Evolutionary conservation across 2,329 filamentous ascomycete genomes (phyloP), one percentile per base, ranked within the genome.

Genomic region (Penicillium expansum): DNA sequence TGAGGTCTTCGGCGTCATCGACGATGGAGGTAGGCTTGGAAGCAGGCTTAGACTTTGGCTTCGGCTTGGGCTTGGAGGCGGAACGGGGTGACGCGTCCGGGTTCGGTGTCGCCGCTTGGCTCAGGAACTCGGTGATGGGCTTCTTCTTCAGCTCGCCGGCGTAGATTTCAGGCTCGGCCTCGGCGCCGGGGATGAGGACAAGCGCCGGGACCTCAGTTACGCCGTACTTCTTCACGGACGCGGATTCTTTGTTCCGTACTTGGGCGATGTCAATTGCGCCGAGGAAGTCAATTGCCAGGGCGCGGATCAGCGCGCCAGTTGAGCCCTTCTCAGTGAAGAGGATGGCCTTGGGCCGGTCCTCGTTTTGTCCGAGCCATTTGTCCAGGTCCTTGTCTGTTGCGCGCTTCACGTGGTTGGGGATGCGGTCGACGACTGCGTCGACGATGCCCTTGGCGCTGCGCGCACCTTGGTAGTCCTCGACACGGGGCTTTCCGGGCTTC

Each of bases 241-340:
- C 83, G 52, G 82, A 82, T 74, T 97, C 91, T 75, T 92, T 96
- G 77, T 88, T 83, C 56, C 92, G 86, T 54, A 96, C 83, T 75
- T 97, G 93, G 9, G 86, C 93, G 35, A 99, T 81, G 4, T 83
- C 82, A 61, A 97, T 85, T 55, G 85, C 84, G 35, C 87, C 92
- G 27, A 94, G 81, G 74, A 93, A 99, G 71, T 97, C 94, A 67
- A 97, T 91, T 7, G 94, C 92, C 52, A 97, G 75, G 59, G 91
- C 87, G 73, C 89, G 90, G 62, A 97, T 77, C 24, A 96, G 80
- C 11, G 92, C 85, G 71, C 90, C 93, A 0, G 90, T 93, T 6
- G 89, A 88, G 22, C 92, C 91, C 79, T 97, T 99, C 55, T 96
- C 90, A 2, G 90, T 95, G 76, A 99, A 97, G 3, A 99, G 79